Base-by-base conservation (phyloP, 768 basidiomycete species). In the Suillus clintonianus region DNA sequence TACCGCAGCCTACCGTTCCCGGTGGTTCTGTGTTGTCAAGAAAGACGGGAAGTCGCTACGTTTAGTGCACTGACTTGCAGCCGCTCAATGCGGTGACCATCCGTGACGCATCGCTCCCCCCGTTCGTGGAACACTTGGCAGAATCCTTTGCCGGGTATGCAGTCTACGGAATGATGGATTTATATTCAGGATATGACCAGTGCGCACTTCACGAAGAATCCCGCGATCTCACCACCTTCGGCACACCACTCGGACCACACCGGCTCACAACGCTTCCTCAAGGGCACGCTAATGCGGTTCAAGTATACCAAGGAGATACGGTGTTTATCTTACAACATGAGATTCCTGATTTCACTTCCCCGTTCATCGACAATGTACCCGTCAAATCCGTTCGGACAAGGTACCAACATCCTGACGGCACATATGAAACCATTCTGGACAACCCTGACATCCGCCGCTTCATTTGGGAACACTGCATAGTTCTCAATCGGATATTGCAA, bases 291-390 rank as follows among this genome's bases (percentile, higher is more conserved):
- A 82, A 83, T 27, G 78, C 75, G 0, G 72, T 77, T 0, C 76
- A 75, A 0, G 78, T 82, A 6, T 78, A 81, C 54, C 79, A 83
- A n/a, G 78, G 74, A 14, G 74, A 82, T 61, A 71, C 81, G 9
- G 71, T 71, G 0, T 75, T 75, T 39, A 78, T 82, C 10, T 64
- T 84, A 0, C 69, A 77, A 53, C 64, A 71, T 0, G 77, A 83
- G 63, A 82, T 84, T 3, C 80, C 80, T 1, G 43, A 80, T 2
- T 27, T 71, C 8, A 78, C 78, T 0, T 63, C 67, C 0, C 75
- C 74, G 0, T 85, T 75, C 59, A 74, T 84, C 15, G 78, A 86
- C 64, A 76, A 84, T 64, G 65, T 78, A 0, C 72, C 74, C 0
- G 61, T 82, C 4, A 75, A 74, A 62, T 78, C 80, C 1, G 76